Evolutionary conservation across 2,329 filamentous ascomycete species (phyloP).

Genomic region (Hymenoscyphus scutula): DNA sequence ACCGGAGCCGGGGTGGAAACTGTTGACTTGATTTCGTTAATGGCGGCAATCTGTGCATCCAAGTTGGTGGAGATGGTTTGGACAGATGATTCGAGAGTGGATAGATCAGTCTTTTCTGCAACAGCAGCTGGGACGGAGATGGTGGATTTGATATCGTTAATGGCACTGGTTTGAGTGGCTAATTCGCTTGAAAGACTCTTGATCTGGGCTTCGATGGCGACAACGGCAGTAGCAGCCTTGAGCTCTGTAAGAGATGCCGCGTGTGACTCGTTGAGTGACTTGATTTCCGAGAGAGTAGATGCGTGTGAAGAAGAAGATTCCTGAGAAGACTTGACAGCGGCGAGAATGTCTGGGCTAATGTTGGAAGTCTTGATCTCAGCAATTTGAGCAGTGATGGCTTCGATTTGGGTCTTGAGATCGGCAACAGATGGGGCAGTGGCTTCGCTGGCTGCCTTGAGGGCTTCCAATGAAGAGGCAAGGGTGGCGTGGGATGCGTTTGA

Average conservation of each 20-base stretch:
- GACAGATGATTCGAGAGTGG: constrained; percentile 13
- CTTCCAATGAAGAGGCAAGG: constrained; percentile 18
- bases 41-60: constrained; percentile 14
- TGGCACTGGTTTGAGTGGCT: constrained; percentile 13
- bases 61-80: constrained; percentile 14
- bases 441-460: constrained; percentile 19
- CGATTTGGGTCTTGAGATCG: constrained; percentile 25
- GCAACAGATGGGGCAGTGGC: constrained; percentile 15
- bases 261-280: constrained; percentile 19
- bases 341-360: constrained; percentile 14
- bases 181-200: constrained; percentile 16
- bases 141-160: constrained; percentile 19
- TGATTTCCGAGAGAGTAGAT: constrained; percentile 15
- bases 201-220: constrained; percentile 11
- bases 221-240: constrained; percentile 14
- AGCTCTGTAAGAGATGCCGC: constrained; percentile 21
- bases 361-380: constrained; percentile 19
- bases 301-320: constrained; percentile 11
- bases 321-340: constrained; percentile 13
- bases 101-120: constrained; percentile 16
- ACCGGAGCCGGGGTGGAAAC: constrained; percentile 22
- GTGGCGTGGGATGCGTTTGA: constrained; percentile 22
- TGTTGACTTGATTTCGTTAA: constrained; percentile 19
- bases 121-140: constrained; percentile 14
- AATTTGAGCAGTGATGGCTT: constrained; percentile 17